A percentile compares a stretch with the other conserved stretches of the same genome.
These are phyloP conservation scores for Phytophthora ohioensis DNA, from an alignment of 352 stramenopile genomes.

Conservation along the genomic window DNA sequence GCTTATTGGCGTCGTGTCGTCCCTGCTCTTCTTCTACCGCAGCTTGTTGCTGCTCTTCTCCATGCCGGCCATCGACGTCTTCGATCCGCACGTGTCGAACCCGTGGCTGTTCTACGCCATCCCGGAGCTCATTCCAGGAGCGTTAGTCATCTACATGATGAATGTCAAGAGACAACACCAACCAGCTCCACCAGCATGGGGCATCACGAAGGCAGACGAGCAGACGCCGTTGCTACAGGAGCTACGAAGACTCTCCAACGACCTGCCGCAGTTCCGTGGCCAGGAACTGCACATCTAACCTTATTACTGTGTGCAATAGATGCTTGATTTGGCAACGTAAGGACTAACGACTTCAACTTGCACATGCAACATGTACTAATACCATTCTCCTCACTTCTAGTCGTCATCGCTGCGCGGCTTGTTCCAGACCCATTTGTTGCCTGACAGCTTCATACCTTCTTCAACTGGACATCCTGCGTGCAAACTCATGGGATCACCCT, in stretches of 20 bases:
- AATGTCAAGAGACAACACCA: slow-evolving; percentile 61
- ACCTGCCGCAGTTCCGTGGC: slow-evolving; percentile 63
- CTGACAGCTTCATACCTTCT: slow-evolving; percentile 79
- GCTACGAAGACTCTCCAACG: slow-evolving; percentile 39
- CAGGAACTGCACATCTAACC: slow-evolving; percentile 68
- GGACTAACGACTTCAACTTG: neutral
- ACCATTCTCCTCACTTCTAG: neutral
- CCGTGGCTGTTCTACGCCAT: slow-evolving; percentile 84
- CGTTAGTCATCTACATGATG: slow-evolving; percentile 86
- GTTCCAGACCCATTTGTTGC: slow-evolving; percentile 91
- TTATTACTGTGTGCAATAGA: slow-evolving; percentile 37
- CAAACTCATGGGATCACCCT: slow-evolving; percentile 69
- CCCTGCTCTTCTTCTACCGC: slow-evolving; percentile 68
- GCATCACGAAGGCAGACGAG: slow-evolving; percentile 47
- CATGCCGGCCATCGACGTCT: slow-evolving; percentile 73
- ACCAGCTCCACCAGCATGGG: slow-evolving; percentile 19
- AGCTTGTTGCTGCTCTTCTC: slow-evolving; percentile 71
- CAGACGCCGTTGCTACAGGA: slow-evolving; percentile 61
- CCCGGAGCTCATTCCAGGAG: slow-evolving; percentile 72
- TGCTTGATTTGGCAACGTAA: neutral
- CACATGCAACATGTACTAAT: neutral
- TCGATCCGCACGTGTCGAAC: slow-evolving; percentile 75
- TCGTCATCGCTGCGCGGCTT: slow-evolving; percentile 49
- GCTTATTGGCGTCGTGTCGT: slow-evolving; percentile 62
- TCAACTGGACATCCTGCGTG: slow-evolving; percentile 77